Evolutionary conservation across 768 basidiomycete genomes (phyloP).

Genomic region (Boletus rubescentipes): DNA sequence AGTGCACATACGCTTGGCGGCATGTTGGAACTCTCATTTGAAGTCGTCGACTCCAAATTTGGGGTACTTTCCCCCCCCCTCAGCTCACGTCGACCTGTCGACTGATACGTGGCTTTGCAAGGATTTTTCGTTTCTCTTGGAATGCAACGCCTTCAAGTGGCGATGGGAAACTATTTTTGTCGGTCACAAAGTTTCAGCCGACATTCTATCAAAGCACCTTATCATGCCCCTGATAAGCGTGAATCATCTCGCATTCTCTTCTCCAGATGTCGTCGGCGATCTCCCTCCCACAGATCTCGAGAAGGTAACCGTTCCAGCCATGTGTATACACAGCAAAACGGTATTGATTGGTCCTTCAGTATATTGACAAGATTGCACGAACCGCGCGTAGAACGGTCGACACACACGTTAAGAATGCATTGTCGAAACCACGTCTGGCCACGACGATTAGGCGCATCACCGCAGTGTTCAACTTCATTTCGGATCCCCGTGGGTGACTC

Average conservation of each 20-base stretch:
- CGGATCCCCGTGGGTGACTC: constrained; percentile 59
- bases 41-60: constrained; percentile 56
- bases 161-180: constrained; percentile 73
- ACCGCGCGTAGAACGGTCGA: constrained; percentile 67
- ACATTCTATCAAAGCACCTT: constrained; percentile 75
- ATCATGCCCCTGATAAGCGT: constrained; percentile 74
- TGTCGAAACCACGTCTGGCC: constrained; percentile 66
- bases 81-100: constrained; percentile 1
- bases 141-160: constrained; percentile 67
- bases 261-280: constrained; percentile 54
- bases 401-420: constrained; percentile 68
- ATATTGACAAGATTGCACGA: constrained; percentile 67
- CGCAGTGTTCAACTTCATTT: constrained; percentile 65
- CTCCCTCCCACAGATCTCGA: constrained; percentile 60
- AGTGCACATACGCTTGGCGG: constrained; percentile 63
- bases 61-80: constrained; percentile 42
- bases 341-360: constrained; percentile 38
- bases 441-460: constrained; percentile 70
- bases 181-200: constrained; percentile 64
- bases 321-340: background rate
- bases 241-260: constrained; percentile 66
- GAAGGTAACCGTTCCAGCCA: constrained; percentile 44
- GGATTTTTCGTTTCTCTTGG: constrained; percentile 68
- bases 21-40: constrained; percentile 56
- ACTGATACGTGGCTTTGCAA: constrained; percentile 30